These are phyloP conservation scores for Irpex lacteus DNA, from an alignment of 1,284 basidiomycete species.

Conservation along the genomic window DNA sequence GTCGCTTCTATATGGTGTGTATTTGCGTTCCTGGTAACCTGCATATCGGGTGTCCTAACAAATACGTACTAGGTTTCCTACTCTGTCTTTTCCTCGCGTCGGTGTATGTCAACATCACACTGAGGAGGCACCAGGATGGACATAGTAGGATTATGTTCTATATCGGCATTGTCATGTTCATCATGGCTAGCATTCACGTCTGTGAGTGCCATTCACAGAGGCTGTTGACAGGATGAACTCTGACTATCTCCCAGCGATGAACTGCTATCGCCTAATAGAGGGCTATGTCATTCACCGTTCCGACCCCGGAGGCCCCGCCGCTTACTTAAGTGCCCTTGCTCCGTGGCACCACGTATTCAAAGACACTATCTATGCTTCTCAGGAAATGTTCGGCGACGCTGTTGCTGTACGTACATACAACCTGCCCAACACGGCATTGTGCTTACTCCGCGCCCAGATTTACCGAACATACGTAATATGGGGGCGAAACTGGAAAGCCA, in stretches of 20 bases:
- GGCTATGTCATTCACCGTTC: constrained; percentile 25
- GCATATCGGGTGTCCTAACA: neutral
- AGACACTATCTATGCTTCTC: constrained; percentile 26
- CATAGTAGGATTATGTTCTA: constrained; percentile 18
- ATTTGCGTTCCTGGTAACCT: neutral
- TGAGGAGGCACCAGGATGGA: constrained; percentile 12
- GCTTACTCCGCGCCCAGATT: constrained; percentile 20
- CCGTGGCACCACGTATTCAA: constrained; percentile 30
- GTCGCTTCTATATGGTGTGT: constrained; percentile 11
- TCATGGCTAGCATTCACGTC: constrained; percentile 15
- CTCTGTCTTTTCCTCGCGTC: constrained; percentile 14
- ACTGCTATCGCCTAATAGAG: constrained; percentile 27
- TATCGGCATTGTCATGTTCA: constrained; percentile 13
- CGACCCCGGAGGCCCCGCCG: constrained; percentile 22
- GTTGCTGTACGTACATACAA: constrained; percentile 22
- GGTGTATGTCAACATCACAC: constrained; percentile 14
- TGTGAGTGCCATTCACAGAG: constrained; percentile 1
- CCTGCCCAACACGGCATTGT: neutral
- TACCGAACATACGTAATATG: constrained; percentile 31
- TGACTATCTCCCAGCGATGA: constrained; percentile 19
- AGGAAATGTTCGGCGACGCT: constrained; percentile 29
- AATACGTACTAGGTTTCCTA: constrained; percentile 10
- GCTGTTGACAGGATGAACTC: neutral
- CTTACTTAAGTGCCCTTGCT: constrained; percentile 26
- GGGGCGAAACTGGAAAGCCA: constrained; percentile 23